These are phyloP conservation scores for Carex arenaria DNA, from an alignment of 202 grass and related monocot species.

Conservation along the genomic window DNA sequence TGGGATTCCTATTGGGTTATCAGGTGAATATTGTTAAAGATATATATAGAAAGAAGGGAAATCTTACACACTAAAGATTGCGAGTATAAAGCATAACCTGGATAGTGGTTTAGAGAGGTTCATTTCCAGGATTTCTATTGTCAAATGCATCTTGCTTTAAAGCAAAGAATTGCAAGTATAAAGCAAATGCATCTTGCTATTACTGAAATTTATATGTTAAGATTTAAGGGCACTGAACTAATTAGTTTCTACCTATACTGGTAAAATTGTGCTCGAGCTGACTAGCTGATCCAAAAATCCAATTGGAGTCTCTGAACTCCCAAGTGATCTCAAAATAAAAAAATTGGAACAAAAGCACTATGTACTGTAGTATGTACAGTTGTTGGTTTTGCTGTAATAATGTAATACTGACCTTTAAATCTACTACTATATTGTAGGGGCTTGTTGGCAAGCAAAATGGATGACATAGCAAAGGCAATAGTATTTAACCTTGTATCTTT, in stretches of 20 bases:
- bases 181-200: background rate
- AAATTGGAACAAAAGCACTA: background rate
- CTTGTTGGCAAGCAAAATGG: conserved; percentile 87
- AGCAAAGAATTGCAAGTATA: background rate
- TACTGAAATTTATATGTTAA: background rate
- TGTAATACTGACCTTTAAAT: background rate
- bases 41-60: background rate
- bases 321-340: background rate
- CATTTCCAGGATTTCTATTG: background rate
- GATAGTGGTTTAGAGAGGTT: background rate
- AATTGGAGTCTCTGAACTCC: background rate
- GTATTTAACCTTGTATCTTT: conserved; percentile 65
- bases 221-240: background rate
- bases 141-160: no score
- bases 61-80: background rate
- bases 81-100: no score
- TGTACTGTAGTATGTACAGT: background rate
- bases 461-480: conserved; percentile 65
- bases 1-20: conserved; percentile 92
- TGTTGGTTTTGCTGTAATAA: background rate
- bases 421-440: conserved; percentile 43
- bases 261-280: background rate
- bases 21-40: conserved; percentile 38
- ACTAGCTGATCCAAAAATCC: background rate
- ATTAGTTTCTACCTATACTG: background rate